Base-by-base conservation (phyloP, 1,284 basidiomycete genomes). In the Moesziomyces sp. region DNA sequence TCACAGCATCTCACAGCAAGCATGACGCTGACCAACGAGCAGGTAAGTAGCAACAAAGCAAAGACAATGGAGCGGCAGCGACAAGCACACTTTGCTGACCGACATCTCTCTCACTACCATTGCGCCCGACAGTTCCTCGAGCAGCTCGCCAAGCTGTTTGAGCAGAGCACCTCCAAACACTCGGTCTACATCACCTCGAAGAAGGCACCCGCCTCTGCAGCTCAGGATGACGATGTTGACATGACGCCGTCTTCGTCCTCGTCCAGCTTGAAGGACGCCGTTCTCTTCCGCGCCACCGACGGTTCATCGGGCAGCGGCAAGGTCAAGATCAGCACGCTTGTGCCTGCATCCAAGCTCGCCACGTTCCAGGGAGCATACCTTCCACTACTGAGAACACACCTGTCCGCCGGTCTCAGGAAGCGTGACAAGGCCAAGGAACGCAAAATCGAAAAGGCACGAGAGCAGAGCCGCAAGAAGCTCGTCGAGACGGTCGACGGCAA, bases 401-500 rank as follows among this genome's bases (percentile, higher is more conserved):
- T 82, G 0, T 64, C 76, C 1, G 52, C 45, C 16, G 74, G 53
- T 21, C 74, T 83, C 46, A 69, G 73, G 47, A 83, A 81, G 58
- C 66, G 78, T 38, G 79, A 83, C 65, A 81, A 82, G 64, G 81
- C 81, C 47, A 83, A 81, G 53, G 82, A 83, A 67, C 62, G 80
- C 19, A 72, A 78, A 52, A 74, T 72, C 46, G 78, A 83, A 43
- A 80, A 83, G 52, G 46, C 63, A 11, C 60, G 66, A 19, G 68
- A 74, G 45, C 65, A 65, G 26, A 74, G 70, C 24, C 72, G 74
- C 47, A 78, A 76, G 49, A 80, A 83, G 61, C 59, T 78, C 23
- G 46, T 81, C 18, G 55, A 81, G 48, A 55, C 64, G 19, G 64
- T 71, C 3, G 69, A 66, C 23, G 75, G 78, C 30, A 78, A 77